Conservation (phyloP, 2,329 filamentous ascomycete genomes). For the Dendryphion nanum region DNA sequence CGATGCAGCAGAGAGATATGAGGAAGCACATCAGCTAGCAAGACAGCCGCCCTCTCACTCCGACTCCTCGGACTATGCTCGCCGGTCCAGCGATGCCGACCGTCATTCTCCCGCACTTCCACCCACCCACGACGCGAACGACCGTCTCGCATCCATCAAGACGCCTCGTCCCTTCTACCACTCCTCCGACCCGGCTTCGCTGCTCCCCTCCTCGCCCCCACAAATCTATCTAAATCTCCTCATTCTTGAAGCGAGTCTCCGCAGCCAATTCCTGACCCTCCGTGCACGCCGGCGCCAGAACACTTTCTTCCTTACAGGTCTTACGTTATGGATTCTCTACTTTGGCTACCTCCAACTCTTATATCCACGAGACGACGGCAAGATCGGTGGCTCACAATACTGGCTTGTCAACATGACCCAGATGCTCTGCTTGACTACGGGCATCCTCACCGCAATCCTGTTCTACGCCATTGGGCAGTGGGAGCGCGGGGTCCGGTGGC, state of each 20-base stretch:
- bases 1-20: neutral
- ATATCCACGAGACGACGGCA: slow-evolving; percentile 92
- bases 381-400: slow-evolving; percentile 88
- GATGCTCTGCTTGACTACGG: slow-evolving; percentile 88
- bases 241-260: slow-evolving; percentile 90
- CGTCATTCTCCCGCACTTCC: slow-evolving; percentile 8
- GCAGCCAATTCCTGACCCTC: slow-evolving; percentile 87
- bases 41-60: neutral
- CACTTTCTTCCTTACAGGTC: slow-evolving; percentile 82
- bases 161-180: slow-evolving; percentile 38
- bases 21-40: too few species aligned
- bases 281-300: slow-evolving; percentile 87
- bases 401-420: slow-evolving; percentile 91
- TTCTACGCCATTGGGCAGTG: slow-evolving; percentile 96
- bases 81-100: slow-evolving; percentile 3
- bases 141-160: slow-evolving; percentile 41
- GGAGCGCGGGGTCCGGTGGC: slow-evolving; percentile 94
- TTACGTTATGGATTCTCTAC: slow-evolving; percentile 76
- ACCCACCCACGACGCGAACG: slow-evolving; percentile 30
- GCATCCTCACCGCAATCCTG: slow-evolving; percentile 79
- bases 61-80: slow-evolving; percentile 29
- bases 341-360: slow-evolving; percentile 92
- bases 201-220: slow-evolving; percentile 83
- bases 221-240: slow-evolving; percentile 98
- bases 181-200: slow-evolving; percentile 68